phyloP scores from a whole-genome alignment of 805 yeast genomes.

The Naumovozyma baii region DNA sequence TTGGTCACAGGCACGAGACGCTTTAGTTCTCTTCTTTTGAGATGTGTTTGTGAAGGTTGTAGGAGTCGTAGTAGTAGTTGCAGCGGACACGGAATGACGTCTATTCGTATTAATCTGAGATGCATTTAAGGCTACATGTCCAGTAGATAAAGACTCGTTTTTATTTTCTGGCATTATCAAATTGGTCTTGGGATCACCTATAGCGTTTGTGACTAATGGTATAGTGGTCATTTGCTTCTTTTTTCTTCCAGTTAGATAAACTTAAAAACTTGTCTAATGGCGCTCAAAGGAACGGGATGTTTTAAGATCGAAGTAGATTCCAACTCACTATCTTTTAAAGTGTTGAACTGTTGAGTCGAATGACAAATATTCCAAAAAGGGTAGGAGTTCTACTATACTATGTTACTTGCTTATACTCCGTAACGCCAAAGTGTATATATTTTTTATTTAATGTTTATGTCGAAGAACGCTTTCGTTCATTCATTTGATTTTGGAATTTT shows the following conservation, averaged over 20 bases:
- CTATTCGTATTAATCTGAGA: not conserved
- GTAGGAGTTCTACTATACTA: too few relatives aligned
- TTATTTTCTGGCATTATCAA: not conserved
- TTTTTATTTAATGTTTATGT: too few relatives aligned
- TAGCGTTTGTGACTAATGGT: not conserved
- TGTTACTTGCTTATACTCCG: too few relatives aligned
- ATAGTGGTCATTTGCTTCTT: not conserved
- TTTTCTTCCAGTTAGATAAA: not conserved
- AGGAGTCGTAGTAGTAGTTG: not conserved
- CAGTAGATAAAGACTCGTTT: not conserved
- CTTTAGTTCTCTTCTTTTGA: conserved; percentile 53
- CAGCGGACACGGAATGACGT: not conserved
- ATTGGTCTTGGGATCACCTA: not conserved
- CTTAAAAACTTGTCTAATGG: not conserved
- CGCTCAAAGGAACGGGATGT: not conserved
- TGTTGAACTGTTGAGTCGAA: too few relatives aligned
- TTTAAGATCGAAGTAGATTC: too few relatives aligned
- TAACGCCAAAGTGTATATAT: too few relatives aligned
- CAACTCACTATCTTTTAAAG: too few relatives aligned
- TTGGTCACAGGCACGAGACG: conserved; percentile 73
- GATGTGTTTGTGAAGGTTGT: not conserved
- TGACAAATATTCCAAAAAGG: too few relatives aligned
- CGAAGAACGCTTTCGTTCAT: too few relatives aligned
- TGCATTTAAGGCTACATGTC: not conserved
- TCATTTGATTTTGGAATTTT: too few relatives aligned